Percentiles rank a stretch among this genome's conserved stretches.
phyloP scores from a whole-genome alignment of 2,329 filamentous ascomycete species.

The Hymenoscyphus albidus region DNA sequence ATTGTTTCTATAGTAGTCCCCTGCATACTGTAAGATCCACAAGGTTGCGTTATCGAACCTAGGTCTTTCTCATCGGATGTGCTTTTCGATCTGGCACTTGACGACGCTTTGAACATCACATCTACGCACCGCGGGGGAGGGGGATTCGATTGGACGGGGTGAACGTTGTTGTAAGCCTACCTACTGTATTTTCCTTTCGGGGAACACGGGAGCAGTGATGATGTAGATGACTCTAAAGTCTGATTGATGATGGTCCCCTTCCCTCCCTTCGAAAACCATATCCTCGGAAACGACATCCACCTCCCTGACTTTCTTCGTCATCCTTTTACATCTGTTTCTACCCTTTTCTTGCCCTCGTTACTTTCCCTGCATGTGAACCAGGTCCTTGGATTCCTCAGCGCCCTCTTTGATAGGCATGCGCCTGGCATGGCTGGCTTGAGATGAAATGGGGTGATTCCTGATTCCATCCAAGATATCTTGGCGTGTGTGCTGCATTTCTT shows the following conservation, averaged over 20 bases:
- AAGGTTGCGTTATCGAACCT: no score
- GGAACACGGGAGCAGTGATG: neutral
- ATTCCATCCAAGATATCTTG: neutral
- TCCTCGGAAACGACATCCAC: neutral
- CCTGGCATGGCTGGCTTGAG: neutral
- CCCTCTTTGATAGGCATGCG: neutral
- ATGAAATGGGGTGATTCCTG: neutral
- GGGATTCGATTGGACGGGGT: no score
- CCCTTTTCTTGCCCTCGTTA: neutral
- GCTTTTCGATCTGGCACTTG: no score
- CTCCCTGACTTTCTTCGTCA: neutral
- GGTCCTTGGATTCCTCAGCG: neutral
- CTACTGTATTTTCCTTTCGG: neutral
- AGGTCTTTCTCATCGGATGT: no score
- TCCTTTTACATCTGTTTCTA: neutral
- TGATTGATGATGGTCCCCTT: neutral
- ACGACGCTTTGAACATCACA: no score
- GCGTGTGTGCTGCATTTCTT: neutral
- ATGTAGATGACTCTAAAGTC: neutral
- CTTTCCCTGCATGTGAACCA: neutral
- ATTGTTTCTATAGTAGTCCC: no score
- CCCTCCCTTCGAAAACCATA: neutral
- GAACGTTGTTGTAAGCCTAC: no score
- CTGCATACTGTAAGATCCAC: no score
- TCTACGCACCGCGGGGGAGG: no score